A percentile compares a stretch with the other conserved stretches of the same genome.
Evolutionary conservation across 176 grass and related monocot species (phyloP).

Genomic region (Oryza glumipatula): DNA sequence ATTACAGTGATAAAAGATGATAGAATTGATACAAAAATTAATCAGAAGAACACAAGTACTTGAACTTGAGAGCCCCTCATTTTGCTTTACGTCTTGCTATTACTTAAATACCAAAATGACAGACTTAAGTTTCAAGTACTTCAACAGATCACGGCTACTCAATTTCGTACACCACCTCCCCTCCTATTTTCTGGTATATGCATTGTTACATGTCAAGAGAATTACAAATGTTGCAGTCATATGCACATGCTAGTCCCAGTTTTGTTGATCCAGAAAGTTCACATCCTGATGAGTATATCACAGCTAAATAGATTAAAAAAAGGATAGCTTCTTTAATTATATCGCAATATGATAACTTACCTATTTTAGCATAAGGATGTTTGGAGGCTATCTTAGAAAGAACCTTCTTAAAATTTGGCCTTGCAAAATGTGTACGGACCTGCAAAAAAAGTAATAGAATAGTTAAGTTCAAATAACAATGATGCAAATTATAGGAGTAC

Average conservation of each 20-base stretch:
- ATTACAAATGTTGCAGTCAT: constrained; percentile 11
- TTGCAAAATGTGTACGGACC: constrained; percentile 94
- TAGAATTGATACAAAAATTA: constrained; percentile 28
- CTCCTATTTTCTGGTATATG: neutral
- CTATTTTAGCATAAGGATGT: constrained; percentile 83
- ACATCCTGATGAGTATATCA: neutral
- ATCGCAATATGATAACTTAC: constrained; percentile 50
- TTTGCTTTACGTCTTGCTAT: neutral
- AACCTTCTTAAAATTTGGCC: constrained; percentile 88
- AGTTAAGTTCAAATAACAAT: neutral
- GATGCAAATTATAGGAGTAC: constrained; percentile 26
- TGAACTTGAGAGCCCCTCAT: neutral
- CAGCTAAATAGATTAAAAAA: neutral
- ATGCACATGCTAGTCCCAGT: neutral
- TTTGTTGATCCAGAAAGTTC: neutral
- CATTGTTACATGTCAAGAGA: neutral
- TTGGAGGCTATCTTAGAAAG: constrained; percentile 71
- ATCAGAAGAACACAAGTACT: neutral
- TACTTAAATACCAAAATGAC: neutral
- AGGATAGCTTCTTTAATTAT: neutral
- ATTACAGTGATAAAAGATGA: constrained; percentile 2
- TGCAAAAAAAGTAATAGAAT: constrained; percentile 35
- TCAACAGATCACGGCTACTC: neutral
- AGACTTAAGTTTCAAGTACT: neutral
- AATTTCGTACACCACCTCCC: neutral